Evolutionary conservation across 2,329 filamentous ascomycete genomes (phyloP).

Genomic region (Chaetomium strumarium): DNA sequence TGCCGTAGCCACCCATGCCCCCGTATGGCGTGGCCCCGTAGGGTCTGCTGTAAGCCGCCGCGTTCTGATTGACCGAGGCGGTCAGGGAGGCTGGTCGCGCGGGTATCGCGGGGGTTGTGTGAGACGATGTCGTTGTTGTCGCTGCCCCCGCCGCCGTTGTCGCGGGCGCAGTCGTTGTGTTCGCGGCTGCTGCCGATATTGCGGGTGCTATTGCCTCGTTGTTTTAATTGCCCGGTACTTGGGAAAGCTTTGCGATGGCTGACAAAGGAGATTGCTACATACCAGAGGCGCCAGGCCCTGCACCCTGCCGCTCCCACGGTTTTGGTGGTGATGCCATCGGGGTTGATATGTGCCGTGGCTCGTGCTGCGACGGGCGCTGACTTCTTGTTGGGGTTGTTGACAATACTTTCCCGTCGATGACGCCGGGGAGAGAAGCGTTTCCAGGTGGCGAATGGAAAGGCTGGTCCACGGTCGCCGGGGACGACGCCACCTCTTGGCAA

Average conservation of each 20-base stretch:
- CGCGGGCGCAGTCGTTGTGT: constrained; percentile 37
- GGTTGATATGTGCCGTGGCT: constrained; percentile 19
- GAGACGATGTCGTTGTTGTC: constrained; percentile 36
- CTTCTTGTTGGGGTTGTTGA: not conserved
- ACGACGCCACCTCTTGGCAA: not conserved
- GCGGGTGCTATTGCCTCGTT: constrained; percentile 23
- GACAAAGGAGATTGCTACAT: constrained; percentile 32
- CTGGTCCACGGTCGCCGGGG: constrained; percentile 6
- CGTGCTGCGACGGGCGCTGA: not conserved
- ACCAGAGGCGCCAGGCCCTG: constrained; percentile 45
- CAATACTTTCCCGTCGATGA: constrained; percentile 3
- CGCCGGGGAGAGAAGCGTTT: constrained; percentile 9
- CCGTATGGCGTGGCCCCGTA: constrained; percentile 35
- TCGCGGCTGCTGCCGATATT: constrained; percentile 35
- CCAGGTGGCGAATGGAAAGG: constrained; percentile 16
- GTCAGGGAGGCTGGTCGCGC: constrained; percentile 73
- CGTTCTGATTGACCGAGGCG: constrained; percentile 79
- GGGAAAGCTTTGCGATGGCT: constrained; percentile 17
- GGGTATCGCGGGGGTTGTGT: constrained; percentile 63
- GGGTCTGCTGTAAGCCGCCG: constrained; percentile 66
- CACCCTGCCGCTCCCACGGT: constrained; percentile 85
- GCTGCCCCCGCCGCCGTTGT: constrained; percentile 36
- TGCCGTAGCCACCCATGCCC: constrained; percentile 31
- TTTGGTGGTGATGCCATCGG: constrained; percentile 84
- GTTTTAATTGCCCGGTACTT: not conserved